These are phyloP conservation scores for Notholithocarpus densiflorus DNA, from an alignment of 306 rosid species.

Conservation along the genomic window DNA sequence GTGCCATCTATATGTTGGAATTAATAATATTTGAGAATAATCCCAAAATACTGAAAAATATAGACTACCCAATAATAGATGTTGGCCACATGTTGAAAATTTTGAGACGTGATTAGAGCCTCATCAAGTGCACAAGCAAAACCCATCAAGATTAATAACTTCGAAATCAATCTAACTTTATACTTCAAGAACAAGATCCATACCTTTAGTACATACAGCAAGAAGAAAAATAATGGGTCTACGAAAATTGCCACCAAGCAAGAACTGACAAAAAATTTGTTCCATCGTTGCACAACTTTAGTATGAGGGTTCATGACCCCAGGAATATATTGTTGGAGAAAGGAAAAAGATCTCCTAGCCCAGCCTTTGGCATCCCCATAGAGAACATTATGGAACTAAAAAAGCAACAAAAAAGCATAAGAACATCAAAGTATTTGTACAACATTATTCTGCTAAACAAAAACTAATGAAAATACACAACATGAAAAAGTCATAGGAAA, in stretches of 20 bases:
- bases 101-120: background rate
- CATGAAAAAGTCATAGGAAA: background rate
- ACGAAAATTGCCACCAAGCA: conserved; percentile 69
- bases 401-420: conserved; percentile 15
- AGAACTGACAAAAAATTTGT: conserved; percentile 58
- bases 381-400: conserved; percentile 61
- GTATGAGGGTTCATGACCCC: conserved; percentile 85
- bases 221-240: conserved; percentile 79
- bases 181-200: conserved; percentile 7
- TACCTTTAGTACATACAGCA: conserved; percentile 52
- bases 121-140: background rate
- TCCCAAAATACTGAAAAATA: background rate
- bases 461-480: background rate
- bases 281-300: conserved; percentile 73
- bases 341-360: conserved; percentile 47
- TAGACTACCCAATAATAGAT: background rate
- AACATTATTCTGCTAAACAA: background rate
- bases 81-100: background rate
- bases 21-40: background rate
- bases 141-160: conserved; percentile 4
- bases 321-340: conserved; percentile 48
- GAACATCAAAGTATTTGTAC: conserved; percentile 9
- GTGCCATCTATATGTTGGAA: background rate
- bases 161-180: background rate
- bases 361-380: conserved; percentile 86